A percentile compares a stretch with the other conserved stretches of the same genome.
Conservation (phyloP, 2,329 filamentous ascomycete genomes). For the Neopestalotiopsis rosae region DNA sequence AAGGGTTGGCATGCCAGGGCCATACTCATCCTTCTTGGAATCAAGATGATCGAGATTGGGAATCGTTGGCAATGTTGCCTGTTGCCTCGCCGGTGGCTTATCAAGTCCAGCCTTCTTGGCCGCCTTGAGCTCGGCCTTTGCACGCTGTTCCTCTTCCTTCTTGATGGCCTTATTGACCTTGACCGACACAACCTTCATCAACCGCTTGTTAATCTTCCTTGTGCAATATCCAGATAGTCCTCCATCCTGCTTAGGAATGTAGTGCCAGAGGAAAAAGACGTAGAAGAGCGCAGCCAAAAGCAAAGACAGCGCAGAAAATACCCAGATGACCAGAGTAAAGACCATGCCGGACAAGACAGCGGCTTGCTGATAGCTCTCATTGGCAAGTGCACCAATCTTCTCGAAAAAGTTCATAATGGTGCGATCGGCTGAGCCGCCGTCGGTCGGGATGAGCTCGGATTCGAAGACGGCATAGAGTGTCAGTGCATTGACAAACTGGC, state of each 20-base stretch:
- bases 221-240: conserved; percentile 85
- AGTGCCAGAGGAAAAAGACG: conserved; percentile 88
- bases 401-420: conserved; percentile 78
- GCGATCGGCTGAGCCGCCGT: conserved; percentile 59
- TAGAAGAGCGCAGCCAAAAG: conserved; percentile 80
- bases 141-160: conserved; percentile 71
- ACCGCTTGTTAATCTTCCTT: conserved; percentile 85
- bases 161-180: conserved; percentile 90
- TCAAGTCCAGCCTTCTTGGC: conserved; percentile 59
- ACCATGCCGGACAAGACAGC: conserved; percentile 88
- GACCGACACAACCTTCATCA: conserved; percentile 81
- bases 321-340: conserved; percentile 90
- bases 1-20: conserved; percentile 63
- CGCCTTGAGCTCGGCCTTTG: conserved; percentile 54
- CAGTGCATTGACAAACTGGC: conserved; percentile 88
- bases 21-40: conserved; percentile 53
- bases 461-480: conserved; percentile 86
- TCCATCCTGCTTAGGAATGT: conserved; percentile 83
- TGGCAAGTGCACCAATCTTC: conserved; percentile 77
- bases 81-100: conserved; percentile 53
- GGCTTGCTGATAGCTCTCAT: conserved; percentile 77
- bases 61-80: conserved; percentile 72
- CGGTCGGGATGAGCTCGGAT: conserved; percentile 70
- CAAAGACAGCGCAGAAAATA: conserved; percentile 78
- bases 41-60: conserved; percentile 48